phyloP scores from a whole-genome alignment of 2,329 filamentous ascomycete species.

The Cladosporium sp. region DNA sequence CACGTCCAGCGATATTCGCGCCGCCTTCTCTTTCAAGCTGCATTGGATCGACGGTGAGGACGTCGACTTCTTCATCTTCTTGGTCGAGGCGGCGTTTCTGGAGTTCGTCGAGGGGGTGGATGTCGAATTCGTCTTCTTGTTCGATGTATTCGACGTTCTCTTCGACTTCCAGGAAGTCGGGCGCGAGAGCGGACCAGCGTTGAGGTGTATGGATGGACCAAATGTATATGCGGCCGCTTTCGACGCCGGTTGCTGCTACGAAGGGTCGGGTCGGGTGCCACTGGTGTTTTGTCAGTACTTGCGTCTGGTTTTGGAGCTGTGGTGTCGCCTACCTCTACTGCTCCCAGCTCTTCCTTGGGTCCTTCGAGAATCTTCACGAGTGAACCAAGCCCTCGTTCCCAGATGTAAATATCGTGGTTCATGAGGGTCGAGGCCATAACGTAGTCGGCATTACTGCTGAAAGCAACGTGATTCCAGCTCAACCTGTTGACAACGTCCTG shows the following conservation, averaged over 20 bases:
- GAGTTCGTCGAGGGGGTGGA: slow-evolving; percentile 91
- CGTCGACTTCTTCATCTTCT: slow-evolving; percentile 92
- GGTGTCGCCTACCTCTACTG: slow-evolving; percentile 59
- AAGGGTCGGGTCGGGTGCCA: slow-evolving; percentile 91
- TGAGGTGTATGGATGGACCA: slow-evolving; percentile 96
- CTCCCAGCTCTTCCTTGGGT: slow-evolving; percentile 91
- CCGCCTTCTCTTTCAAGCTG: slow-evolving; percentile 32
- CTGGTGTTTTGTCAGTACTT: slow-evolving; percentile 20
- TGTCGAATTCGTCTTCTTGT: slow-evolving; percentile 95
- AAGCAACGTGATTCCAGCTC: slow-evolving; percentile 96
- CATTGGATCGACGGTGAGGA: slow-evolving; percentile 69
- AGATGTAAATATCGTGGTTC: slow-evolving; percentile 98
- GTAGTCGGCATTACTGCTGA: slow-evolving; percentile 91
- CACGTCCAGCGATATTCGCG: slow-evolving; percentile 46
- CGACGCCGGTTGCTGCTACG: slow-evolving; percentile 85
- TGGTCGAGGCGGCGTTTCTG: slow-evolving; percentile 84
- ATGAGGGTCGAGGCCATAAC: slow-evolving; percentile 96
- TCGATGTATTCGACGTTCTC: slow-evolving; percentile 98
- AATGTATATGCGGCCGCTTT: slow-evolving; percentile 89
- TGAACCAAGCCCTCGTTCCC: slow-evolving; percentile 91
- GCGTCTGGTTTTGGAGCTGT: not conserved
- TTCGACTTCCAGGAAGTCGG: slow-evolving; percentile 95
- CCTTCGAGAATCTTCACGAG: slow-evolving; percentile 96
- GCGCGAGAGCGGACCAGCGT: slow-evolving; percentile 93
- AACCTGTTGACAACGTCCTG: slow-evolving; percentile 94